Conservation (phyloP, 495 filamentous ascomycete species). For the Chaetomium tenue region DNA sequence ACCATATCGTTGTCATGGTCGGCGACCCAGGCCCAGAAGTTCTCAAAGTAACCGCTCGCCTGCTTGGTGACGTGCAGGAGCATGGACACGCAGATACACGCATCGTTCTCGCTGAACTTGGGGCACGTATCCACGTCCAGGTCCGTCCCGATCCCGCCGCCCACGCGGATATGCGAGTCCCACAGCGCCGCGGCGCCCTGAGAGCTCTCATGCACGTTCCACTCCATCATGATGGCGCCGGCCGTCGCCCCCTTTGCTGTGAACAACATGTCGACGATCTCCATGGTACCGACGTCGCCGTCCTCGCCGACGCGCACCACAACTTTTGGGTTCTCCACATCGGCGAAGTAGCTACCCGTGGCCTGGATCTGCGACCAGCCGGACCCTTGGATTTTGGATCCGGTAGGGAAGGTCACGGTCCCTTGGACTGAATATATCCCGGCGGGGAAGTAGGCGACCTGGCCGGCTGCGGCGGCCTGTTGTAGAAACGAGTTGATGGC, state of each 20-base stretch:
- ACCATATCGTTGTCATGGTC: slow-evolving; percentile 72
- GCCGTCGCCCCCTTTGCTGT: slow-evolving; percentile 68
- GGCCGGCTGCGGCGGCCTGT: background rate
- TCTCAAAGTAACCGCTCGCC: slow-evolving; percentile 76
- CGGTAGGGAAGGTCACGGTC: slow-evolving; percentile 42
- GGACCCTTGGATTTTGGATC: slow-evolving; percentile 42
- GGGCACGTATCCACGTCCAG: slow-evolving; percentile 62
- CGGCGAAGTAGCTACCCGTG: slow-evolving; percentile 45
- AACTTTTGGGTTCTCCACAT: slow-evolving; percentile 56
- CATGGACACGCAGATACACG: slow-evolving; percentile 50
- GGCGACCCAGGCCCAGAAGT: slow-evolving; percentile 33
- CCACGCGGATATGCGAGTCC: slow-evolving; percentile 23
- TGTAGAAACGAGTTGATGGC: slow-evolving; percentile 45
- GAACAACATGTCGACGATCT: slow-evolving; percentile 77
- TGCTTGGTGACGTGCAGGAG: slow-evolving; percentile 64
- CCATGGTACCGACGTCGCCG: slow-evolving; percentile 72
- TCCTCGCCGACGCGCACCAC: slow-evolving; percentile 69
- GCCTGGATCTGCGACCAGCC: slow-evolving; percentile 41
- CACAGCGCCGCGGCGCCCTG: slow-evolving; percentile 12
- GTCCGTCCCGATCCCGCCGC: slow-evolving; percentile 54
- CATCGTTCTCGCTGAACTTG: slow-evolving; percentile 32
- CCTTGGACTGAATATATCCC: slow-evolving; percentile 36
- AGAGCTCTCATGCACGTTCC: slow-evolving; percentile 55
- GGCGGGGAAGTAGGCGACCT: slow-evolving; percentile 33
- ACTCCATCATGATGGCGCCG: slow-evolving; percentile 80